Percentiles rank a stretch among this genome's conserved stretches.
Conservation (phyloP, 2,329 filamentous ascomycete species). For the Claviceps humidiphila region DNA sequence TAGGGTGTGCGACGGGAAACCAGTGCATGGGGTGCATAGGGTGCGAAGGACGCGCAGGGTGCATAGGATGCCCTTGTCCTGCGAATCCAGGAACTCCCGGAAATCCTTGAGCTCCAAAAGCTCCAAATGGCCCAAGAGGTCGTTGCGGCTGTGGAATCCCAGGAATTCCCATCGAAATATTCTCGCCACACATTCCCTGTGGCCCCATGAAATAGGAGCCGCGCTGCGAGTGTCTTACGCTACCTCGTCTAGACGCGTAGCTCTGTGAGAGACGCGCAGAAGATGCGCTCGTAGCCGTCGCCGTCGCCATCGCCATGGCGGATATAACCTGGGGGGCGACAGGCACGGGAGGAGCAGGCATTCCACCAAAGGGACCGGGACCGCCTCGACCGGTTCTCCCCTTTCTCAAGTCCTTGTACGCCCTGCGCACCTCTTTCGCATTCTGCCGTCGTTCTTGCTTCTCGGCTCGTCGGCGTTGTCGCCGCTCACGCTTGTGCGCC, state of each 20-base stretch:
- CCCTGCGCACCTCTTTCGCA: slow-evolving; percentile 17
- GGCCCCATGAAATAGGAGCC: background rate
- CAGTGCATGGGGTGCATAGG: no score
- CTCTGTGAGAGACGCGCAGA: background rate
- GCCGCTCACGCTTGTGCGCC: slow-evolving; percentile 18
- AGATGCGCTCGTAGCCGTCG: slow-evolving; percentile 1
- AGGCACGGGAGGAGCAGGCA: slow-evolving; percentile 4
- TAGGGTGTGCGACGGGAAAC: no score
- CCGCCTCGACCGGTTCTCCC: slow-evolving; percentile 3
- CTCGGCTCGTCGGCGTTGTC: slow-evolving; percentile 17
- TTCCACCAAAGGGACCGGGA: background rate
- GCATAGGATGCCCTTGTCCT: no score
- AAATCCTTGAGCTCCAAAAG: background rate
- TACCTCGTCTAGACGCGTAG: background rate
- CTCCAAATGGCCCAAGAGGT: background rate
- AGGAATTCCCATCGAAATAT: no score
- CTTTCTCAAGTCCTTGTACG: slow-evolving; percentile 17
- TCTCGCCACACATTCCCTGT: no score
- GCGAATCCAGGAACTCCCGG: no score
- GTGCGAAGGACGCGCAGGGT: no score
- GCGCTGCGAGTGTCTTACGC: background rate
- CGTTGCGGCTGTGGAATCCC: no score
- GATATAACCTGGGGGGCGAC: background rate
- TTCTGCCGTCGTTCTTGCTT: slow-evolving; percentile 20
- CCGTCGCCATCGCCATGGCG: background rate